Conservation (phyloP, 2,329 filamentous ascomycete genomes). For the Leptographium galeiforme region DNA sequence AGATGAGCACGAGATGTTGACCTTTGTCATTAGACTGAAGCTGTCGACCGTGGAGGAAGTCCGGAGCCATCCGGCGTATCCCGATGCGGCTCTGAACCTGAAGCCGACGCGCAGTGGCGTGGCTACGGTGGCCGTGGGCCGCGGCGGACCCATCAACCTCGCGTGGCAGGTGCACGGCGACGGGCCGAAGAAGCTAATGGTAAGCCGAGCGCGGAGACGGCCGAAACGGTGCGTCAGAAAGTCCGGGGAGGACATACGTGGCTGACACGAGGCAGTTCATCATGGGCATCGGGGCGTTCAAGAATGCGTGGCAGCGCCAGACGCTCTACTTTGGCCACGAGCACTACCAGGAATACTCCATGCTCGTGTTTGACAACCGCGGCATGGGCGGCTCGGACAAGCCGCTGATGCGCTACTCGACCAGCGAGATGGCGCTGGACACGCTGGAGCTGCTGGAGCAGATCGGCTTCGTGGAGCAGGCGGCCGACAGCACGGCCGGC, state of each 20-base stretch:
- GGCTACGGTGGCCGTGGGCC: constrained; percentile 49
- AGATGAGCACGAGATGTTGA: neutral
- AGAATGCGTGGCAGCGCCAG: constrained; percentile 67
- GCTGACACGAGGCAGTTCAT: constrained; percentile 44
- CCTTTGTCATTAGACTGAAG: neutral
- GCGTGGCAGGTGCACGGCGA: constrained; percentile 69
- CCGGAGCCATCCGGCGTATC: constrained; percentile 51
- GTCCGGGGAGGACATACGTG: too few relatives aligned
- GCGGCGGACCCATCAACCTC: constrained; percentile 65
- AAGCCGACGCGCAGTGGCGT: constrained; percentile 50
- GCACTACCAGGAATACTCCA: constrained; percentile 52
- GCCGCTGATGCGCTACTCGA: constrained; percentile 65
- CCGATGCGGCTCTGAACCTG: constrained; percentile 54
- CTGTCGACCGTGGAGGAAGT: constrained; percentile 39
- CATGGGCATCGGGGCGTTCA: constrained; percentile 62
- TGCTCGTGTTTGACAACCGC: constrained; percentile 70
- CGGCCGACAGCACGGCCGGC: neutral
- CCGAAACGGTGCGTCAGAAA: neutral
- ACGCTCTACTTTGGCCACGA: constrained; percentile 71
- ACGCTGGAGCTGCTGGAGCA: constrained; percentile 55
- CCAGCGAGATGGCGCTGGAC: constrained; percentile 74
- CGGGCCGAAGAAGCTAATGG: constrained; percentile 58
- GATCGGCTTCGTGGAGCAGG: constrained; percentile 37
- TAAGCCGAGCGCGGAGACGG: constrained; percentile 29
- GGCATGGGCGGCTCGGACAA: constrained; percentile 72